phyloP scores from a whole-genome alignment of 1,284 basidiomycete genomes.

The Melampsora occidentalis region DNA sequence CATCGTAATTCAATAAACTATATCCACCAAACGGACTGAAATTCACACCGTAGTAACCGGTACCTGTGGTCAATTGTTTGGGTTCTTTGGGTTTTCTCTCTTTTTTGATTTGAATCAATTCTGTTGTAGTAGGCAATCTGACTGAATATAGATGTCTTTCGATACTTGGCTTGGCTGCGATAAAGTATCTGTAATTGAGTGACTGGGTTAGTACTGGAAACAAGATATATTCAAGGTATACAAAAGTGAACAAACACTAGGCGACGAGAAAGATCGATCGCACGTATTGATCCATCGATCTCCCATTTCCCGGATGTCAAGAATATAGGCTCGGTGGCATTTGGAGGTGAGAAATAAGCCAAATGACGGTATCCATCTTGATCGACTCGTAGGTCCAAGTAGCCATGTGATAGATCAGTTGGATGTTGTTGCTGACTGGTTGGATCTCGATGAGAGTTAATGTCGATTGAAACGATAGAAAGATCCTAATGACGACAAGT shows the following conservation, averaged over 20 bases:
- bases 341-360: slow-evolving; percentile 76
- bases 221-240: neutral
- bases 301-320: slow-evolving; percentile 87
- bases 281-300: slow-evolving; percentile 70
- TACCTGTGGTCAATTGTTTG: slow-evolving; percentile 63
- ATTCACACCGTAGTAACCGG: slow-evolving; percentile 65
- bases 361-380: slow-evolving; percentile 80
- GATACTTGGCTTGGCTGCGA: slow-evolving; percentile 76
- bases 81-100: slow-evolving; percentile 42
- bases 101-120: slow-evolving; percentile 48
- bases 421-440: slow-evolving; percentile 1
- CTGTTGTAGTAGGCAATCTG: slow-evolving; percentile 59
- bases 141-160: slow-evolving; percentile 80
- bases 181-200: slow-evolving; percentile 68
- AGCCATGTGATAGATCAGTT: slow-evolving; percentile 58
- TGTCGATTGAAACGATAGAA: neutral
- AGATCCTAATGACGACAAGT: neutral
- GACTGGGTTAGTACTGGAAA: neutral
- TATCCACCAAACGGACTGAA: slow-evolving; percentile 83
- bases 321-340: slow-evolving; percentile 68
- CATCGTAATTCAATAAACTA: slow-evolving; percentile 74
- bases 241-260: slow-evolving; percentile 65
- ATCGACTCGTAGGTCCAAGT: slow-evolving; percentile 80
- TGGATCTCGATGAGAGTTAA: slow-evolving; percentile 44
- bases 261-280: slow-evolving; percentile 66